Base-by-base conservation (phyloP, 2,329 filamentous ascomycete genomes). In the Exophiala viscosa region DNA sequence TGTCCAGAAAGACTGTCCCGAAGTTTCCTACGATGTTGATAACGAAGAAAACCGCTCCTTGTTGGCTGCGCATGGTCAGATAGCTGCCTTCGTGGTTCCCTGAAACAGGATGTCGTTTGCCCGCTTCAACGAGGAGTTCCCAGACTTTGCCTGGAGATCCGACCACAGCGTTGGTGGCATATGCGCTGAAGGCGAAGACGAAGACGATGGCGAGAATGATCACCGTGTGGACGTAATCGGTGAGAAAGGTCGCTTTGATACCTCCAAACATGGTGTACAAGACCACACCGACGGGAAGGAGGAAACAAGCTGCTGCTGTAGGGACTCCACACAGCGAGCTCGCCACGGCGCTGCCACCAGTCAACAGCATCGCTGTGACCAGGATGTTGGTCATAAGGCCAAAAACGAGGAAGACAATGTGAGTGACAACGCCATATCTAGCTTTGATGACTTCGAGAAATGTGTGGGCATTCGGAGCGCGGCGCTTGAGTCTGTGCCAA, bases 21-120 rank as follows among this genome's bases (percentile, higher is more conserved):
- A 92, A 93, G 70, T 91, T 91, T 36, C 88, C 88, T 33, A 91
- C 86, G 43, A 88, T 85, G 70, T 95, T 95, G 72, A 95, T 95
- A 34, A 95, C 84, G 69, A 95, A 95, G 76, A 95, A 95, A 51
- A 93, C 88, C 36, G 82, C 88, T 4, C 90, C 90, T 62, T 92
- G 85, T 53, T 80, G 82, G 1, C 86, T 90, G 52, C 80, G 76
- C 90, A 96, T 95, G 0, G 90, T 96, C 13, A 96, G 73, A 62
- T 95, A 96, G 64, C 85, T 90, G 11, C 90, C 90, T 6, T 83
- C 80, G 0, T 84, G 79, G 67, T 96, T 96, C 7, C 90, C 90
- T 0, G 81, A 79, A 1, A 95, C 86, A 0, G 90, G 90, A 60
- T 93, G 87, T 4, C 72, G 69, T 3, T 77, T 69, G 0, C 87